Base-by-base conservation (phyloP, 2,329 filamentous ascomycete genomes). In the Penicillium sp. region DNA sequence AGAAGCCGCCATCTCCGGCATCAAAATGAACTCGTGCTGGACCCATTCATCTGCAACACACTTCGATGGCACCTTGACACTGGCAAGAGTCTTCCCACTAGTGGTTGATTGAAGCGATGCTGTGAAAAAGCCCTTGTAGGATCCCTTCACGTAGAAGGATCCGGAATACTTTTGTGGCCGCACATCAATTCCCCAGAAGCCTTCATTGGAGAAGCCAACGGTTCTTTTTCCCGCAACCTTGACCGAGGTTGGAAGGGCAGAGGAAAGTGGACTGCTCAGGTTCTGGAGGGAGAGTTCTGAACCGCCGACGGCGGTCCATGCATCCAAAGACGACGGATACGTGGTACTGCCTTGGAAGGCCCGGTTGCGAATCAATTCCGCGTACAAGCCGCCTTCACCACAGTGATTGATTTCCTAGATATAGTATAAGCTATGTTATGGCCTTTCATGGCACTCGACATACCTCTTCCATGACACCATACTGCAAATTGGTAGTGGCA, bases 121-220 rank as follows among this genome's bases (percentile, higher is more conserved):
- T 66, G 65, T 70, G 25, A 73, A 63, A 2, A 61, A 64, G 44
- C 65, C 68, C 18, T 60, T 62, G 39, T 74, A 69, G 5, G 67
- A 60, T 2, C 71, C 69, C 48, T 71, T 68, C 6, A 77, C 75
- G 59, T 75, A 81, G 62, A 81, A 80, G 1, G 75, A 77, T n/a
- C 74, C 75, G 16, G 72, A 75, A 61, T 81, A 81, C 36, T 71
- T 73, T 53, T 79, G 75, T 20, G 69, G 65, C 6, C 65, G 70
- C 16, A 81, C 76, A 48, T 78, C 74, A 42, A 81, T 79, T 4
- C 79, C 79, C 76, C 77, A 80, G 64, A 75, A 79, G 0, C 76
- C 79, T 24, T 74, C 68, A 51, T 81, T 81, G 44, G 73, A 63
- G 50, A 81, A 74, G 1, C 79, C 79, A 30, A 76, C 67, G 36